These are phyloP conservation scores for Rhizomucor miehei DNA, from an alignment of 371 early-diverging fungal species.

Conservation along the genomic window DNA sequence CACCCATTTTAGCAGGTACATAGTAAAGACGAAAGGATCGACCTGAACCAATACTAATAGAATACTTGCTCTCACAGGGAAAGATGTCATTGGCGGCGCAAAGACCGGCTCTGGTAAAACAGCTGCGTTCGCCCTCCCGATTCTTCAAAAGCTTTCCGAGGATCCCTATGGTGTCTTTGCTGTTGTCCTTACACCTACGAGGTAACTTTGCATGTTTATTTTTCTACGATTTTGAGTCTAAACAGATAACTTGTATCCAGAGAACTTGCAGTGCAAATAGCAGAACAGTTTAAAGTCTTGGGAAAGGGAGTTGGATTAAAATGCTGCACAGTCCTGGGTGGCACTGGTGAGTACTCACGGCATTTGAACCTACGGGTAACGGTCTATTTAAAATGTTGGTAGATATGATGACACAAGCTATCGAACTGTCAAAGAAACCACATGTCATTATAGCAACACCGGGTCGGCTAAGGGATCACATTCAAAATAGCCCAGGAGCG, in stretches of 20 bases:
- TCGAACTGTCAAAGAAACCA: conserved; percentile 83
- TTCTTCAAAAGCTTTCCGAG: conserved; percentile 88
- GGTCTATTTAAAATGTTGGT: not conserved
- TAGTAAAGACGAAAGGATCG: not conserved
- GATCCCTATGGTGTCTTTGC: conserved; percentile 96
- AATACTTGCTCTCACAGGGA: conserved; percentile 44
- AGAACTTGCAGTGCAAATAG: conserved; percentile 96
- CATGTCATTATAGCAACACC: conserved; percentile 98
- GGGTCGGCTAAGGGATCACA: conserved; percentile 94
- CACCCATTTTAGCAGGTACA: conserved; percentile 63
- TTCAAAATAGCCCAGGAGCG: conserved; percentile 72
- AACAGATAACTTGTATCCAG: conserved; percentile 31
- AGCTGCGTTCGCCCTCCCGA: conserved; percentile 98
- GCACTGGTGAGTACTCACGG: conserved; percentile 58
- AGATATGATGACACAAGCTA: conserved; percentile 93
- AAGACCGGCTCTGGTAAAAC: conserved; percentile 99
- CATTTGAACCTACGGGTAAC: not conserved
- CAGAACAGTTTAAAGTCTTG: conserved; percentile 91
- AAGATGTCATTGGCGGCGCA: conserved; percentile 95
- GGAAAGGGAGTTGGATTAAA: conserved; percentile 89
- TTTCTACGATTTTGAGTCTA: not conserved
- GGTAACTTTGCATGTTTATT: conserved; percentile 45
- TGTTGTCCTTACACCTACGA: conserved; percentile 94
- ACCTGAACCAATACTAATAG: not conserved
- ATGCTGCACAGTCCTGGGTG: conserved; percentile 94